Evolutionary conservation across 2,329 filamentous ascomycete species (phyloP).

Genomic region (Talaromyces atroroseus): DNA sequence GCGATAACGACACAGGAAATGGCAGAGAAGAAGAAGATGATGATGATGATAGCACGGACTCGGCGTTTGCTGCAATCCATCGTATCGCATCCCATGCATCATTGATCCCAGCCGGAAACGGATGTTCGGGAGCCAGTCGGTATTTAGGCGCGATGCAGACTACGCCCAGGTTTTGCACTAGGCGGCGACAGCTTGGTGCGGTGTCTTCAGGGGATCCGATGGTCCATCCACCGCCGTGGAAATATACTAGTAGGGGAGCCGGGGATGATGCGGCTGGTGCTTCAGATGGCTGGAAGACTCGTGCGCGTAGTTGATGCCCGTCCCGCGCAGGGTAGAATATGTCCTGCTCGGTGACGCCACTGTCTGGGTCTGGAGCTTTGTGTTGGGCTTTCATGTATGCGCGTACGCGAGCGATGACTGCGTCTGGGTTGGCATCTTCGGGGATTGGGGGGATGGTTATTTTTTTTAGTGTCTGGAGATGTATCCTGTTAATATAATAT

Average conservation of each 20-base stretch:
- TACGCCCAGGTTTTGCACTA: conserved; percentile 13
- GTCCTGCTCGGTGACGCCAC: conserved; percentile 7
- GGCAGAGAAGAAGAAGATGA: conserved; percentile 38
- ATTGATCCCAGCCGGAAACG: conserved; percentile 34
- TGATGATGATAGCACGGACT: conserved; percentile 20
- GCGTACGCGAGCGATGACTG: conserved; percentile 1
- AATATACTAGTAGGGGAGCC: conserved; percentile 4
- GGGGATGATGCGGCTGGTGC: neutral
- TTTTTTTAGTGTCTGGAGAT: neutral
- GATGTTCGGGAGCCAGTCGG: conserved; percentile 34
- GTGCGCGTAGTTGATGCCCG: conserved; percentile 6
- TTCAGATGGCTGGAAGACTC: conserved; percentile 1
- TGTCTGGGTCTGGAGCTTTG: neutral
- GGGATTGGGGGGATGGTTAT: neutral
- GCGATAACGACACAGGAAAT: conserved; percentile 33
- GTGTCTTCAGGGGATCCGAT: conserved; percentile 9
- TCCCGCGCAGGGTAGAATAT: conserved; percentile 9
- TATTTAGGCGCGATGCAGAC: conserved; percentile 24
- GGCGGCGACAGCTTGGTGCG: conserved; percentile 12
- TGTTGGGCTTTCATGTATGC: conserved; percentile 10
- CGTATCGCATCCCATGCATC: conserved; percentile 32
- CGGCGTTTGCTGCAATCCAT: conserved; percentile 26
- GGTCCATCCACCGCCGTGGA: conserved; percentile 12
- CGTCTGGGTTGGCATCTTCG: neutral
- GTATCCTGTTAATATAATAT: neutral